Conservation (phyloP, 257 asterid genomes). For the Mitragyna speciosa region DNA sequence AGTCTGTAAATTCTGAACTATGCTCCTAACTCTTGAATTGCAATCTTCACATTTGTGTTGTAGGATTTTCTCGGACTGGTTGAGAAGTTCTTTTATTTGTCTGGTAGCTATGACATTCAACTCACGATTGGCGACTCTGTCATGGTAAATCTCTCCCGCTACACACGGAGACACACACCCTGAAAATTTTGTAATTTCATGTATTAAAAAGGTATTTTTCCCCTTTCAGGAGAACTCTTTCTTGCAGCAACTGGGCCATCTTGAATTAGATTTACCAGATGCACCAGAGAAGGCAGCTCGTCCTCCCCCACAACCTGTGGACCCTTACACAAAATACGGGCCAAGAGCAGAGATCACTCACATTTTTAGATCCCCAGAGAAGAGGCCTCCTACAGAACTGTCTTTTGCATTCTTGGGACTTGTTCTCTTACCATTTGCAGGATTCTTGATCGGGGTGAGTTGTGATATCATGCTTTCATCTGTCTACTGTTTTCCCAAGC, state of each 20-base stretch:
- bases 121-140: slow-evolving; percentile 86
- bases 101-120: slow-evolving; percentile 82
- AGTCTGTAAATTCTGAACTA: neutral
- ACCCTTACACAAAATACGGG: slow-evolving; percentile 69
- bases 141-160: slow-evolving; percentile 57
- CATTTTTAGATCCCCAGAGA: slow-evolving; percentile 86
- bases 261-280: slow-evolving; percentile 83
- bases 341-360: slow-evolving; percentile 90
- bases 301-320: slow-evolving; percentile 83
- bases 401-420: slow-evolving; percentile 76
- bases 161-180: neutral
- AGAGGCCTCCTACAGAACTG: slow-evolving; percentile 77
- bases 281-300: slow-evolving; percentile 90
- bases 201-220: slow-evolving; percentile 11
- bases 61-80: slow-evolving; percentile 98
- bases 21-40: neutral
- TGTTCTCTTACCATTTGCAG: slow-evolving; percentile 71
- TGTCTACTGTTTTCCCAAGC: slow-evolving; percentile 5
- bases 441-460: slow-evolving; percentile 87
- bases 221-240: slow-evolving; percentile 87
- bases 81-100: slow-evolving; percentile 81
- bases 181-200: neutral
- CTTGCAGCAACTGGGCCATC: slow-evolving; percentile 68
- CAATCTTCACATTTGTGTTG: slow-evolving; percentile 35
- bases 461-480: slow-evolving; percentile 14